Evolutionary conservation across 202 grass and related monocot genomes (phyloP).

Genomic region (Saccharum hybrid): DNA sequence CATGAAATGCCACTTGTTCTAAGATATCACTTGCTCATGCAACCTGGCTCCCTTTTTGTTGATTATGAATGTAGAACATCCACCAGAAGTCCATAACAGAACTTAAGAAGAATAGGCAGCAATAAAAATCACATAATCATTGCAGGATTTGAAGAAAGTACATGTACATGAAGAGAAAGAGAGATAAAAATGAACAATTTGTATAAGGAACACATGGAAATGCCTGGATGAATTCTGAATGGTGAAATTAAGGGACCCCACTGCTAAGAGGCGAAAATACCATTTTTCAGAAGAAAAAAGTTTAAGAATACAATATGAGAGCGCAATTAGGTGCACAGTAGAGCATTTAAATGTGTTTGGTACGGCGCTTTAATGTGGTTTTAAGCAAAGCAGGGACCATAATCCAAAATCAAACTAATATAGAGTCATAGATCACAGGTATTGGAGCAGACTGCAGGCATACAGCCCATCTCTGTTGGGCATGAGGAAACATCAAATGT

Average conservation of each 20-base stretch:
- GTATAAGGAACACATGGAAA: not conserved
- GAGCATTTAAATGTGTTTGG: conserved; percentile 16
- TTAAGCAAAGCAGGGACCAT: not conserved
- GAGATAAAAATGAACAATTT: not conserved
- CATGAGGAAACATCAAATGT: conserved; percentile 19
- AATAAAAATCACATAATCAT: not conserved
- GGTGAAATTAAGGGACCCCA: not conserved
- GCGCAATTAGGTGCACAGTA: not conserved
- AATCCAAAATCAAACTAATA: conserved; percentile 10
- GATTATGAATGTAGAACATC: conserved; percentile 12
- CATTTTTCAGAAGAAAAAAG: not conserved
- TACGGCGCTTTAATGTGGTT: not conserved
- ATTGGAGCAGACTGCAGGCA: not conserved
- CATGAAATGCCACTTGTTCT: not conserved
- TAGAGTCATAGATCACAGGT: not conserved
- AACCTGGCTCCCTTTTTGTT: not conserved
- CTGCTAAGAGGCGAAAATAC: not conserved
- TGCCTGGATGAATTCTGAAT: not conserved
- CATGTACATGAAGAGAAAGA: conserved; percentile 6
- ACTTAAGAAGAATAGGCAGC: not conserved
- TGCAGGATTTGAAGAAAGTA: conserved; percentile 16
- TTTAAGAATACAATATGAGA: not conserved
- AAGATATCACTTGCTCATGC: conserved; percentile 4
- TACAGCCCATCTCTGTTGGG: not conserved
- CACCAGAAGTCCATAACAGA: not conserved